Evolutionary conservation across 2,329 filamentous ascomycete species (phyloP).

Genomic region (Diplodia mutila): DNA sequence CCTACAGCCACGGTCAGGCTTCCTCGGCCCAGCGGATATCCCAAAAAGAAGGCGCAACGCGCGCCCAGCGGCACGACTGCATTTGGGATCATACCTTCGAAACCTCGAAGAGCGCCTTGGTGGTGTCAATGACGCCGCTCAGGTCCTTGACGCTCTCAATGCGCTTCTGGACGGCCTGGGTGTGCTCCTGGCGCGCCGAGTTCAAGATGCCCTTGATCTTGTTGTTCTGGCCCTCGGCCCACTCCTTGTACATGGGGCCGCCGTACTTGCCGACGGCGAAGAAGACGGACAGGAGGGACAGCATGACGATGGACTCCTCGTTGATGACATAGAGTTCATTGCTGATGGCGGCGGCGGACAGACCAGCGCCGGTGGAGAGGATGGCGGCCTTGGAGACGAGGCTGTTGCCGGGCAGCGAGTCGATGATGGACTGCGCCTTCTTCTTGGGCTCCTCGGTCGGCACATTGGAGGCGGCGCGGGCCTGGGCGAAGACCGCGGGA

Average conservation of each 20-base stretch:
- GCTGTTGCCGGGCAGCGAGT: conserved; percentile 88
- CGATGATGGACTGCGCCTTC: conserved; percentile 94
- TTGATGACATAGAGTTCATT: conserved; percentile 99
- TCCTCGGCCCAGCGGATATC: conserved; percentile 33
- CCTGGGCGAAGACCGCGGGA: conserved; percentile 67
- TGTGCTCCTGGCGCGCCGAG: conserved; percentile 91
- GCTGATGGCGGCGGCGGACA: conserved; percentile 93
- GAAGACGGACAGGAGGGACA: conserved; percentile 94
- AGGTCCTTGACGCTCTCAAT: conserved; percentile 96
- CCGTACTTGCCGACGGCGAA: conserved; percentile 89
- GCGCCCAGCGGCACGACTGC: neutral
- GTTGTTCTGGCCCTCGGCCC: conserved; percentile 84
- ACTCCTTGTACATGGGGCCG: conserved; percentile 88
- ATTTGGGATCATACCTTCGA: conserved; percentile 75
- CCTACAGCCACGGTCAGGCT: conserved; percentile 58
- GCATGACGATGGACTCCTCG: conserved; percentile 93
- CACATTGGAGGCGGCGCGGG: conserved; percentile 74
- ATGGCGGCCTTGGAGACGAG: conserved; percentile 96
- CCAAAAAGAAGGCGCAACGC: neutral
- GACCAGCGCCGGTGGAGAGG: conserved; percentile 86
- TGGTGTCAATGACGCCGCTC: conserved; percentile 90
- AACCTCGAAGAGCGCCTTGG: conserved; percentile 95
- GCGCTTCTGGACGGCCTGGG: conserved; percentile 88
- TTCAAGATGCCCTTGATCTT: conserved; percentile 97
- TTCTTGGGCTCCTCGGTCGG: conserved; percentile 89